These are phyloP conservation scores for Rhodotorula sphaerocarpa DNA, from an alignment of 768 basidiomycete genomes.

Conservation along the genomic window DNA sequence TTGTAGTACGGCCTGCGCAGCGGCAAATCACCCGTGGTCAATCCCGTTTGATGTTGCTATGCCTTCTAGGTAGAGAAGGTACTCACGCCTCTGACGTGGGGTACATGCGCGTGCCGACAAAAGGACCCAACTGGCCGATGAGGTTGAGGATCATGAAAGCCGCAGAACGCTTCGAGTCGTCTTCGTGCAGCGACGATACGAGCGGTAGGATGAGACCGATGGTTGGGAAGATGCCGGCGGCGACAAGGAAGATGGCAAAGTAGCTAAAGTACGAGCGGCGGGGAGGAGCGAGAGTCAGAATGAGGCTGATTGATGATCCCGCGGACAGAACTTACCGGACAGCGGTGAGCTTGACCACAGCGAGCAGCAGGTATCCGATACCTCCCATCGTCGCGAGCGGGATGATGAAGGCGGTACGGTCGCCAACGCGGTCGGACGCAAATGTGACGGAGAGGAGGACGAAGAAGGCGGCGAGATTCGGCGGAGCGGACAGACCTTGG, in stretches of 20 bases:
- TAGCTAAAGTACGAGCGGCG: neutral
- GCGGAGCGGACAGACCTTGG: slow-evolving; percentile 19
- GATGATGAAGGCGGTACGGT: slow-evolving; percentile 22
- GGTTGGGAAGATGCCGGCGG: slow-evolving; percentile 8
- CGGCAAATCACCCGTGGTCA: no score
- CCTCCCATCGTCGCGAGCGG: slow-evolving; percentile 5
- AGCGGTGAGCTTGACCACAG: neutral
- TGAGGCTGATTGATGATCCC: no score
- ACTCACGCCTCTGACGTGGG: neutral
- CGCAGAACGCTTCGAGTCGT: slow-evolving; percentile 15
- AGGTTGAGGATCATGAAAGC: slow-evolving; percentile 22
- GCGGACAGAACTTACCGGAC: slow-evolving; percentile 6
- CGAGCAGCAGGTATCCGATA: slow-evolving; percentile 15
- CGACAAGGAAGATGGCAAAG: neutral
- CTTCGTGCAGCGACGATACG: neutral
- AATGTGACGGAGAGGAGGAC: slow-evolving; percentile 2
- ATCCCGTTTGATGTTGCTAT: no score
- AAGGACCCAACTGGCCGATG: neutral
- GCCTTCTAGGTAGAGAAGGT: neutral
- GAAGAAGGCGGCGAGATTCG: slow-evolving; percentile 17
- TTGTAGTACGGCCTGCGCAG: slow-evolving; percentile 8
- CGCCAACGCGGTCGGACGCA: neutral
- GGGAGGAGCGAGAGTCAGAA: neutral
- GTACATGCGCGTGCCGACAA: slow-evolving; percentile 3
- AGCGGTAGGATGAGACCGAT: slow-evolving; percentile 16